These are phyloP conservation scores for Corinectria fuckeliana DNA, from an alignment of 2,329 filamentous ascomycete genomes.

Conservation along the genomic window DNA sequence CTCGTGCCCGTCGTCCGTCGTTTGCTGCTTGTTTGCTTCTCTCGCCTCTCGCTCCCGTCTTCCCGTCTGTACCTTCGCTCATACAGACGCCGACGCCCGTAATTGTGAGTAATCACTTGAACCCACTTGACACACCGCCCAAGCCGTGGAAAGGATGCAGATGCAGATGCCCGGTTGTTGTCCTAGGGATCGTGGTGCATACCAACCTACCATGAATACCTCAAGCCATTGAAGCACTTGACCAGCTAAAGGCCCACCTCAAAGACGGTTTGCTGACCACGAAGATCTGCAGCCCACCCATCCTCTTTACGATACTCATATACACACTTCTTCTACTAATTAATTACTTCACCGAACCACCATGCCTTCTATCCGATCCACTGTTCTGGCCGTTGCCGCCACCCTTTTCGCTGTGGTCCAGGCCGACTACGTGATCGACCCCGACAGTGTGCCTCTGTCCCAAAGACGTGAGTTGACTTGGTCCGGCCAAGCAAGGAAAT, in stretches of 20 bases:
- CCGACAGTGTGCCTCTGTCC: conserved; percentile 60
- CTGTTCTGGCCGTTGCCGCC: conserved; percentile 61
- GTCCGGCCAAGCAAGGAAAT: background rate
- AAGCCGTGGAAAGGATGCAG: background rate
- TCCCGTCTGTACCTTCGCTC: conserved; percentile 11
- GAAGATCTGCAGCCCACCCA: background rate
- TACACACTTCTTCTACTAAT: background rate
- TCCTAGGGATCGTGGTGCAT: conserved; percentile 6
- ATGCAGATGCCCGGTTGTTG: conserved; percentile 9
- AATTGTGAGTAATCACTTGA: conserved; percentile 11
- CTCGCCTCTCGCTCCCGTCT: conserved; percentile 2
- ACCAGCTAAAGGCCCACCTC: background rate
- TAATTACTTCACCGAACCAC: conserved; percentile 24
- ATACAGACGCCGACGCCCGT: conserved; percentile 9
- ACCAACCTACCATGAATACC: conserved; percentile 1
- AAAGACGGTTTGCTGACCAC: background rate
- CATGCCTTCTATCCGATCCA: conserved; percentile 63
- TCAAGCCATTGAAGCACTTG: background rate
- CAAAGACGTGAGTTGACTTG: conserved; percentile 55
- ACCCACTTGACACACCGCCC: conserved; percentile 5
- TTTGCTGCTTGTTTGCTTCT: background rate
- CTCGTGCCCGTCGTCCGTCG: background rate
- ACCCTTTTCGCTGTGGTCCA: conserved; percentile 60
- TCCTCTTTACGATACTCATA: no score
- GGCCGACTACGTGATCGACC: conserved; percentile 67